phyloP scores from a whole-genome alignment of 2,329 filamentous ascomycete species.

The Tetracladium maxilliforme region DNA sequence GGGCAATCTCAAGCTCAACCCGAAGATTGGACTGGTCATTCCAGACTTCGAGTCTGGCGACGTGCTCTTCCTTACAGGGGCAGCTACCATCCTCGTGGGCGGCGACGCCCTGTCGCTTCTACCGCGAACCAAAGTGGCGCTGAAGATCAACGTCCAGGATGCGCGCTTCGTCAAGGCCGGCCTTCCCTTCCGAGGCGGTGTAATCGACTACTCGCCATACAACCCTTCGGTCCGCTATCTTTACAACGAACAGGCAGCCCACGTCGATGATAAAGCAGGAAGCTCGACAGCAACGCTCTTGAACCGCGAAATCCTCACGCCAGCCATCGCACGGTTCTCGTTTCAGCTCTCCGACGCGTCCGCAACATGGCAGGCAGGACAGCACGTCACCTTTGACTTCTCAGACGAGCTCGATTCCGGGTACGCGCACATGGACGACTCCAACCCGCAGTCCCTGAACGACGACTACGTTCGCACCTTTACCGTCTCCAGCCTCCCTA shows the following conservation, averaged over 20 bases:
- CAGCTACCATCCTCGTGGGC: conserved; percentile 49
- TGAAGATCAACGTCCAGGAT: conserved; percentile 48
- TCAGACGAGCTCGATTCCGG: conserved; percentile 52
- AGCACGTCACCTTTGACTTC: conserved; percentile 69
- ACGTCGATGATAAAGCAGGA: conserved; percentile 5
- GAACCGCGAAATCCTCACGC: conserved; percentile 43
- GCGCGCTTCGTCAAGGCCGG: conserved; percentile 48
- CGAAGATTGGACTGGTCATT: conserved; percentile 53
- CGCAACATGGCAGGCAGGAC: conserved; percentile 48
- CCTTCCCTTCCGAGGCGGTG: conserved; percentile 50
- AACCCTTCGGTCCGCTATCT: conserved; percentile 61
- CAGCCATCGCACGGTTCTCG: conserved; percentile 50
- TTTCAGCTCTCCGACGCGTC: conserved; percentile 29
- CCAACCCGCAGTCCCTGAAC: conserved; percentile 66
- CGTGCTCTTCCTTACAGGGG: conserved; percentile 59
- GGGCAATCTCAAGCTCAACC: conserved; percentile 58
- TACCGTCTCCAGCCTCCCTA: conserved; percentile 49
- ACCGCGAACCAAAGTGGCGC: conserved; percentile 55
- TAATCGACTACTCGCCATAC: conserved; percentile 55
- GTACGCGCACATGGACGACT: conserved; percentile 72
- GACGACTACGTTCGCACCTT: conserved; percentile 78
- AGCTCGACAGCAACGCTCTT: conserved; percentile 35
- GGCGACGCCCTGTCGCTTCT: conserved; percentile 45
- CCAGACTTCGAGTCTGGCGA: conserved; percentile 62
- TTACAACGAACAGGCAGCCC: conserved; percentile 29